Conservation (phyloP, 345 rosid genomes). For the Heritiera littoralis region DNA sequence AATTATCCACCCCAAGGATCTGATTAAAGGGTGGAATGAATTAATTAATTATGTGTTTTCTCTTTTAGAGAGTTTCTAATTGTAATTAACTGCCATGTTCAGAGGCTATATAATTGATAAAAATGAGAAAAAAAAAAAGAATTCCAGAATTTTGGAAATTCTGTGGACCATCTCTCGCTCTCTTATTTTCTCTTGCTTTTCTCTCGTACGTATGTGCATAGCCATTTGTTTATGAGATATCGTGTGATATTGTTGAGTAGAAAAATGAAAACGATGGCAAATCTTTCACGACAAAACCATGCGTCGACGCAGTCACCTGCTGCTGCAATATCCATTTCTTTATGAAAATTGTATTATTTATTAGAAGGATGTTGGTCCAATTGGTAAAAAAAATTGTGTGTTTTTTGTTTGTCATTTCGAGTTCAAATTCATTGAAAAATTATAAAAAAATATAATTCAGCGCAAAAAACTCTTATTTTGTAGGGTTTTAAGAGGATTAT, state of each 20-base stretch:
- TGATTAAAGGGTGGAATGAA: conserved; percentile 3
- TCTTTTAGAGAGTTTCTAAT: conserved; percentile 22
- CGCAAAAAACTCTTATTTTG: too few relatives aligned
- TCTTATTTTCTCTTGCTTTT: not conserved
- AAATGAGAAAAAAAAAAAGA: conserved; percentile 11
- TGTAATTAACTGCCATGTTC: conserved; percentile 16
- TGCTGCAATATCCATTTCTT: not conserved
- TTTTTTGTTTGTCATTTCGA: too few relatives aligned
- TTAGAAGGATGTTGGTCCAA: too few relatives aligned
- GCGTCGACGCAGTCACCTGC: conserved; percentile 8
- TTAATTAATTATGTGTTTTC: conserved; percentile 23
- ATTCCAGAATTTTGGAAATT: conserved; percentile 18
- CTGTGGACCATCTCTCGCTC: not conserved
- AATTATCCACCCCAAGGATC: not conserved
- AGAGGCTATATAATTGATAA: not conserved
- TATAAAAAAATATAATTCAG: too few relatives aligned
- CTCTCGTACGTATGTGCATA: conserved; percentile 11
- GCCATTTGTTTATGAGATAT: conserved; percentile 8
- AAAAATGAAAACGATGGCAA: not conserved
- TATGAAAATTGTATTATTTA: not conserved
- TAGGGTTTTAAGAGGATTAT: too few relatives aligned
- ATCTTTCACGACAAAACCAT: not conserved
- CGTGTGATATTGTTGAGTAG: conserved; percentile 10
- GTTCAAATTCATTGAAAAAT: too few relatives aligned
- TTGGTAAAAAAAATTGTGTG: too few relatives aligned